These are phyloP conservation scores for Trichophyton simii DNA, from an alignment of 2,329 filamentous ascomycete species.

Conservation along the genomic window DNA sequence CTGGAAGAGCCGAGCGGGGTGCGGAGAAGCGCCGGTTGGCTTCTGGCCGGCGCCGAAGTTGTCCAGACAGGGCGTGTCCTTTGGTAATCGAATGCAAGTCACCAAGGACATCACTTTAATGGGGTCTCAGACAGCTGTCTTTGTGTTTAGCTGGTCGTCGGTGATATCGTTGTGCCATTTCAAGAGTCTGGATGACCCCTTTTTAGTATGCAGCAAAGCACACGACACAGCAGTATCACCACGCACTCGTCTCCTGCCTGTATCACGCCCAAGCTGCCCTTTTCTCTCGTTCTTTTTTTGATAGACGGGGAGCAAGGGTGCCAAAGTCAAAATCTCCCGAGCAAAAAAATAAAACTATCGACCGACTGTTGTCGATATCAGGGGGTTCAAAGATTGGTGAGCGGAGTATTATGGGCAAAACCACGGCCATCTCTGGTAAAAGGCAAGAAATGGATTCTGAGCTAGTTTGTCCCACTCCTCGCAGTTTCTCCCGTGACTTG, in stretches of 20 bases:
- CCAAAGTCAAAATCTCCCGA: neutral
- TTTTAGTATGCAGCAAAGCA: neutral
- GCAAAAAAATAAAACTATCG: constrained; percentile 28
- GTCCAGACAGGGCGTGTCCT: neutral
- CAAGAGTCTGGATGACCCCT: too few species aligned
- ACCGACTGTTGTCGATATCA: constrained; percentile 33
- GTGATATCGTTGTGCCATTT: too few species aligned
- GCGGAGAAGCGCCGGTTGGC: constrained; percentile 7
- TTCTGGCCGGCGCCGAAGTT: neutral
- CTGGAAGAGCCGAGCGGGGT: neutral
- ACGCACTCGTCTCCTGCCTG: neutral
- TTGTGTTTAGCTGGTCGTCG: too few species aligned
- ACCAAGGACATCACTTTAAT: too few species aligned
- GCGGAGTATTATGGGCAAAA: constrained; percentile 46
- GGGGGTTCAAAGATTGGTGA: constrained; percentile 46
- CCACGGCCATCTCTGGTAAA: constrained; percentile 72
- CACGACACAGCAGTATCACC: neutral
- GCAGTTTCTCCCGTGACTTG: neutral
- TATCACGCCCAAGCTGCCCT: neutral
- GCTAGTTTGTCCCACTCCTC: constrained; percentile 58
- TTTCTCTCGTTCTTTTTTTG: neutral
- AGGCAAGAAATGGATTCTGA: constrained; percentile 64
- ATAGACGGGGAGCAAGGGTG: neutral
- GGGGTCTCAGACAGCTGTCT: too few species aligned
- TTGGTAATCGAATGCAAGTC: too few species aligned